Base-by-base conservation (phyloP, 345 rosid genomes). In the Gossypium herbaceum region DNA sequence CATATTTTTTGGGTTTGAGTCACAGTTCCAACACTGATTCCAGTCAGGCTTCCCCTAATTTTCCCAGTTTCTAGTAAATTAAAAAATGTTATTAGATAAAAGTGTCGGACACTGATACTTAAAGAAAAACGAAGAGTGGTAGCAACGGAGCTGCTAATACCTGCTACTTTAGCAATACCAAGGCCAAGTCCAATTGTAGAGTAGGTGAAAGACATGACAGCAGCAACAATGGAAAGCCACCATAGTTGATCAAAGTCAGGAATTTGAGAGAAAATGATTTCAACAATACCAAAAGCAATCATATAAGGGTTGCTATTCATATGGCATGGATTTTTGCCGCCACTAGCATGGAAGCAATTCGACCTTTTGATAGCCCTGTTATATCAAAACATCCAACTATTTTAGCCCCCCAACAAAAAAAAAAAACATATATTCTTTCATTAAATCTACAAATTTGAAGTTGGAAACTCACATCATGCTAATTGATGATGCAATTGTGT, bases 191-290 rank as follows among this genome's bases (percentile, higher is more conserved):
- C 98, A 68, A 95, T 90, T n/a, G 86, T 64, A 1, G 98, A 92
- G 88, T 92, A 93, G 66, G 99, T 89, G 82, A 92, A 95, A 34
- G 98, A 93, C 99, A 95, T 95, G 73, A 90, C 87, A 5, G 99
- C 97, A 4, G 94, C 99, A 8, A 93, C 86, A 61, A 89, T 83
- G 57, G 99, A 92, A 75, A 93, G 92, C 98, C 98, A 93, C 91
- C 91, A 89, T 50, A 95, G 79, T 82, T 89, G 97, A 73, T 90
- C 92, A 75, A 93, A 91, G 61, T 87, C 94, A 13, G 90, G 92
- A 62, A 90, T 90, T 66, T 90, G 94, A 12, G 94, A 90, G 79
- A 81, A 69, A 61, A 88, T 2, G 20, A 88, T 83, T 69, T 88
- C 81, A 7, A 47, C 79, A 8, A 88, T 43, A 9, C 92, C 94